Evolutionary conservation across 257 asterid genomes (phyloP), one percentile per base, ranked within the genome.

Genomic region (Echium plantagineum): DNA sequence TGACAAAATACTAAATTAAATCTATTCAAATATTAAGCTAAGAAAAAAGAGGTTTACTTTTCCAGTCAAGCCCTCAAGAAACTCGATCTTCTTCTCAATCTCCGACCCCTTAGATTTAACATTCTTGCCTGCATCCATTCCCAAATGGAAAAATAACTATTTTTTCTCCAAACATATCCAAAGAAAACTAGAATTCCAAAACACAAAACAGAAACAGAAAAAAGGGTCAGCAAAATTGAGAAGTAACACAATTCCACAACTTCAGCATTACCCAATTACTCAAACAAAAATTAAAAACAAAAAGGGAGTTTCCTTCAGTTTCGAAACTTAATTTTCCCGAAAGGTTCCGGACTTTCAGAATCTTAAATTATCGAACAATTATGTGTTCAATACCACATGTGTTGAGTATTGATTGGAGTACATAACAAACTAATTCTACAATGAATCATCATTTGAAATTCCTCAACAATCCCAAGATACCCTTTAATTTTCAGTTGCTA

Each of bases 81-180:
- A 79, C 67, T 91, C 97, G 62, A 91, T 91, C 90, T 85, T 91
- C 61, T 69, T 81, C 89, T 91, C 98, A 69, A 91, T 78, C 38
- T 79, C 79, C 61, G 66, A 20, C 60, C 86, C 87, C 51, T 85
- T 82, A 70, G 89, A 78, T 66, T 78, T 79, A 74, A 69, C 79
- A 78, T 81, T 89, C 68, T 64, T 81, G 72, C 78, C 97, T 91
- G 94, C 81, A 78, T 72, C 74, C 74, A 77, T 56, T 58, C 66
- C 58, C 62, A 67, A 57, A 35, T 64, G 46, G 46, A 73, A 59
- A 66, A 76, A 60, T 69, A 71, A 77, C 68, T 76, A 52, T 66
- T 59, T 49, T 72, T 61, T 26, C 64, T 52, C 60, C 47, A 21
- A 47, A 54, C 22, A 63, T n/a, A 42, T 13, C 31, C 58, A 67